Conservation (phyloP, 106 monocot species). For the Allium sativum region DNA sequence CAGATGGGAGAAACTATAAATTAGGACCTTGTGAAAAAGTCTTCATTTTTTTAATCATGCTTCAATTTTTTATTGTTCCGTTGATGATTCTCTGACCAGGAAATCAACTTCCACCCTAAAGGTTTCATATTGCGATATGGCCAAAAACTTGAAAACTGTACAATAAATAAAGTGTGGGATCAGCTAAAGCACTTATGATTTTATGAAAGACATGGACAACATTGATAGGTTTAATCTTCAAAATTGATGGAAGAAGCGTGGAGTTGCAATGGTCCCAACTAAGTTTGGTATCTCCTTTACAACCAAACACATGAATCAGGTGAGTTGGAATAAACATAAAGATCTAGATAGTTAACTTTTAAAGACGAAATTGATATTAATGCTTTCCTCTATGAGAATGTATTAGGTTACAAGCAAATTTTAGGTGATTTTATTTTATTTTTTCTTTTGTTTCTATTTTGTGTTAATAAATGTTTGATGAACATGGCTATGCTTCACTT, state of each 20-base stretch:
- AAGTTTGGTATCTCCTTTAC: conserved; percentile 99
- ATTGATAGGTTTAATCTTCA: conserved; percentile 43
- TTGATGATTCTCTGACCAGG: conserved; percentile 25
- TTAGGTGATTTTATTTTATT: background rate
- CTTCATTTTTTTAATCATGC: background rate
- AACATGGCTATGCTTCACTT: too few species aligned
- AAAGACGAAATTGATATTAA: background rate
- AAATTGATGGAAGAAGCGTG: conserved; percentile 92
- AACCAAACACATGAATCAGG: conserved; percentile 83
- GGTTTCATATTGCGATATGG: conserved; percentile 72
- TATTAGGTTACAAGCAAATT: background rate
- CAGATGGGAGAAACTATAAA: too few species aligned
- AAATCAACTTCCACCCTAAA: conserved; percentile 77
- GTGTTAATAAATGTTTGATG: too few species aligned
- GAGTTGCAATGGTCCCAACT: conserved; percentile 83
- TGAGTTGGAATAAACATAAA: conserved; percentile 3
- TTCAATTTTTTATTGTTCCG: conserved; percentile 1
- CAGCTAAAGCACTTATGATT: conserved; percentile 76
- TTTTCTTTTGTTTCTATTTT: background rate
- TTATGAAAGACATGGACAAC: conserved; percentile 36
- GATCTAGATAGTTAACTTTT: background rate
- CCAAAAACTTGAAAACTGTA: conserved; percentile 61
- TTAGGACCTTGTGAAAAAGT: too few species aligned
- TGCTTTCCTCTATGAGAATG: background rate
- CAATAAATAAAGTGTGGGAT: conserved; percentile 57